Conservation (phyloP, 140 eudicot genomes). For the Flaveria floridana region DNA sequence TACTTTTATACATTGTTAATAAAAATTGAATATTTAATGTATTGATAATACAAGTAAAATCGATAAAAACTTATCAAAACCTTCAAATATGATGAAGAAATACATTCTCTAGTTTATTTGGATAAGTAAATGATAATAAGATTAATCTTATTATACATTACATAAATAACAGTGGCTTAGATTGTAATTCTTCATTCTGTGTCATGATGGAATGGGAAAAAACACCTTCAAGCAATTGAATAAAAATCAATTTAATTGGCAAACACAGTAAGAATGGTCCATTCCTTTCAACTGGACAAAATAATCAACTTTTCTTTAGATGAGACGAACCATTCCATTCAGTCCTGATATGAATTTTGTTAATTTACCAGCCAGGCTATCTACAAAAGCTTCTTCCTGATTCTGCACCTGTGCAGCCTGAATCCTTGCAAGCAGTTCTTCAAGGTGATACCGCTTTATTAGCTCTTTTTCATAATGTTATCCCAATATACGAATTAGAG, state of each 20-base stretch:
- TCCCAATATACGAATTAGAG: background rate
- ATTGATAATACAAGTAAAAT: background rate
- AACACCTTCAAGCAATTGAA: background rate
- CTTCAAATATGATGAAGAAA: background rate
- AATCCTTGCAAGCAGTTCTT: slow-evolving; percentile 72
- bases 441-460: slow-evolving; percentile 45
- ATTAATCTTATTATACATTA: no score
- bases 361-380: slow-evolving; percentile 70
- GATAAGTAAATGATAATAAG: no score
- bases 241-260: background rate
- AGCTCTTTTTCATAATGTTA: background rate
- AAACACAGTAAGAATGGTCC: background rate
- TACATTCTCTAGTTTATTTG: background rate
- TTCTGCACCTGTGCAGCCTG: slow-evolving; percentile 76
- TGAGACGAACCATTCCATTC: background rate
- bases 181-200: background rate
- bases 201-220: background rate
- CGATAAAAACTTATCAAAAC: background rate
- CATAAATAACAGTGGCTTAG: no score
- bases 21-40: background rate
- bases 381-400: slow-evolving; percentile 74
- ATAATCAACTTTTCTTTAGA: background rate
- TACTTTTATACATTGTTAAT: background rate
- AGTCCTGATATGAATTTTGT: background rate
- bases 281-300: background rate